Evolutionary conservation across 306 rosid species (phyloP).

Genomic region (Carpinus fangiana): DNA sequence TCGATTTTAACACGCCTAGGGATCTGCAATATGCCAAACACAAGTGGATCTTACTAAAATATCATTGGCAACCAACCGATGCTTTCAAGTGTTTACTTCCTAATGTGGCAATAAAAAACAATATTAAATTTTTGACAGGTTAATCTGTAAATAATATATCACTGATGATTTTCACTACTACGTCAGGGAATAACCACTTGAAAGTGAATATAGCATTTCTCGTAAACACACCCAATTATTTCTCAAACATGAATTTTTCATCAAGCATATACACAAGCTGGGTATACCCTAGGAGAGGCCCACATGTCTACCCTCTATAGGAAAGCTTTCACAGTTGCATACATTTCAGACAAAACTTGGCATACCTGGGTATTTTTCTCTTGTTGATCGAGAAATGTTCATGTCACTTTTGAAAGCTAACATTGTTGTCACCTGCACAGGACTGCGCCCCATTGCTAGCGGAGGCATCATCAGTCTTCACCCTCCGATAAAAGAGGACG

Average conservation of each 20-base stretch:
- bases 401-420: slow-evolving; percentile 22
- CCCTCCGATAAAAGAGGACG: slow-evolving; percentile 91
- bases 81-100: no score
- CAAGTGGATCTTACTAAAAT: not conserved
- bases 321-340: slow-evolving; percentile 21
- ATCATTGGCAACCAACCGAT: not conserved
- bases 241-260: not conserved
- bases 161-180: no score
- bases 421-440: slow-evolving; percentile 23
- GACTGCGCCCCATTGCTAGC: slow-evolving; percentile 59
- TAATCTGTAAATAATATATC: no score
- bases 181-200: no score
- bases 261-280: not conserved
- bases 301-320: slow-evolving; percentile 17
- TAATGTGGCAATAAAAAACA: no score
- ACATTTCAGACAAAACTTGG: slow-evolving; percentile 1
- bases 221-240: not conserved
- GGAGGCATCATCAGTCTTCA: slow-evolving; percentile 51
- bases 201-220: no score
- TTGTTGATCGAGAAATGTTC: slow-evolving; percentile 16
- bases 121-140: no score
- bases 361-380: slow-evolving; percentile 29
- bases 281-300: not conserved
- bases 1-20: not conserved
- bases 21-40: not conserved